Percentiles rank a stretch among this genome's conserved stretches.
These are phyloP conservation scores for Colletotrichum sp. DNA, from an alignment of 2,329 filamentous ascomycete genomes.

Conservation along the genomic window DNA sequence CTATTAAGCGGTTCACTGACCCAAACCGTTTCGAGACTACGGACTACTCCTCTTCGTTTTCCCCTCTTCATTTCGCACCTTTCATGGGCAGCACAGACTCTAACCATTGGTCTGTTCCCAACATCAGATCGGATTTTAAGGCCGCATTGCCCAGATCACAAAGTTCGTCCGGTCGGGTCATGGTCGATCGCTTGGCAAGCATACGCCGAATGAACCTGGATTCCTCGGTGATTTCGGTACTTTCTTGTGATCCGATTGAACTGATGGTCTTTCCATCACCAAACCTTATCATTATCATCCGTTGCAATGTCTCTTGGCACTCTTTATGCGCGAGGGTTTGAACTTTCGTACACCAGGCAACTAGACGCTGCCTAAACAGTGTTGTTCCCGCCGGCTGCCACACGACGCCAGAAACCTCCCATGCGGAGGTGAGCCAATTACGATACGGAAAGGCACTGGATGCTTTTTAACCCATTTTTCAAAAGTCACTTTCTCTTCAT, in stretches of 20 bases:
- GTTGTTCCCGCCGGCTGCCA: neutral
- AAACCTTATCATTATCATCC: neutral
- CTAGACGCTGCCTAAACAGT: neutral
- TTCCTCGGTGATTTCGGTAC: neutral
- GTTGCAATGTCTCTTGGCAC: neutral
- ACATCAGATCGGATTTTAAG: neutral
- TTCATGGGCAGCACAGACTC: neutral
- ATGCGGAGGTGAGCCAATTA: neutral
- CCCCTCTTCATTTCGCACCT: neutral
- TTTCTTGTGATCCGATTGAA: neutral
- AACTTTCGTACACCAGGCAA: neutral
- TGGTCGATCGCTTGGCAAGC: neutral
- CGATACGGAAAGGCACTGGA: neutral
- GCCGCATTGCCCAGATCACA: neutral
- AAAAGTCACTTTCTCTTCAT: neutral
- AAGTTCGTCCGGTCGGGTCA: neutral
- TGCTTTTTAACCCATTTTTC: neutral
- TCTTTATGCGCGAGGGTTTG: neutral
- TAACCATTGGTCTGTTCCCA: neutral
- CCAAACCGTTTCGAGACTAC: neutral
- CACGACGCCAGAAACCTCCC: neutral
- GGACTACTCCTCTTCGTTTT: neutral
- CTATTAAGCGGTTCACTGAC: neutral
- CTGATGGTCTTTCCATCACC: neutral
- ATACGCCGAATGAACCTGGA: neutral